Evolutionary conservation across 2,329 filamentous ascomycete species (phyloP).

Genomic region (Penicillium sumatraense): DNA sequence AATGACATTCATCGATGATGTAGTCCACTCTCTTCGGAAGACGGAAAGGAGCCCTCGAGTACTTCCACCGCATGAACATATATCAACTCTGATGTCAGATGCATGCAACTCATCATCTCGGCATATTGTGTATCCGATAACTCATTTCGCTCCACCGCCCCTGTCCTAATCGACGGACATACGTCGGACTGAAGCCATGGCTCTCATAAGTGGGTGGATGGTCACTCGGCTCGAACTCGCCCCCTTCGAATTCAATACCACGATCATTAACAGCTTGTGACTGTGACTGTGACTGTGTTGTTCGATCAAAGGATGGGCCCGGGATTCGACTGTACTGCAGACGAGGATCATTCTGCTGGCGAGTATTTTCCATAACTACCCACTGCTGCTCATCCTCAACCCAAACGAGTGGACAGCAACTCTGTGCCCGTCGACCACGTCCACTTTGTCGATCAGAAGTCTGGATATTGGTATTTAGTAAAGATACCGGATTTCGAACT

Average conservation of each 20-base stretch:
- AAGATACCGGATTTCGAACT: neutral
- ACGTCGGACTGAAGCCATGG: conserved; percentile 18
- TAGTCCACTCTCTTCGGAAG: no score
- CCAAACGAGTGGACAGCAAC: conserved; percentile 31
- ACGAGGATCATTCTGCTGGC: neutral
- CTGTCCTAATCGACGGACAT: conserved; percentile 11
- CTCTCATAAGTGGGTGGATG: conserved; percentile 35
- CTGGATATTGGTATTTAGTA: neutral
- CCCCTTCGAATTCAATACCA: neutral
- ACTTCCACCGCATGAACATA: neutral
- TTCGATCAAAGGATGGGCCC: neutral
- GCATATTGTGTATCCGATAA: conserved; percentile 21
- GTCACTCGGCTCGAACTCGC: conserved; percentile 2
- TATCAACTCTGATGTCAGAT: neutral
- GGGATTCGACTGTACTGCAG: neutral
- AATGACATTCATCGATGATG: no score
- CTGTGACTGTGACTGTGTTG: no score
- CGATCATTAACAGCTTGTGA: neutral
- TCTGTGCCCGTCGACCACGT: conserved; percentile 7
- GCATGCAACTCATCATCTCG: conserved; percentile 37
- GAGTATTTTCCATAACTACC: conserved; percentile 18
- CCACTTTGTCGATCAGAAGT: neutral
- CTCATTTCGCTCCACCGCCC: conserved; percentile 31
- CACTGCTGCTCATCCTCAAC: conserved; percentile 35
- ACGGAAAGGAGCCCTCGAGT: no score